Conservation (phyloP, 192 early-diverging fungal species). For the Entomortierella chlamydospora region DNA sequence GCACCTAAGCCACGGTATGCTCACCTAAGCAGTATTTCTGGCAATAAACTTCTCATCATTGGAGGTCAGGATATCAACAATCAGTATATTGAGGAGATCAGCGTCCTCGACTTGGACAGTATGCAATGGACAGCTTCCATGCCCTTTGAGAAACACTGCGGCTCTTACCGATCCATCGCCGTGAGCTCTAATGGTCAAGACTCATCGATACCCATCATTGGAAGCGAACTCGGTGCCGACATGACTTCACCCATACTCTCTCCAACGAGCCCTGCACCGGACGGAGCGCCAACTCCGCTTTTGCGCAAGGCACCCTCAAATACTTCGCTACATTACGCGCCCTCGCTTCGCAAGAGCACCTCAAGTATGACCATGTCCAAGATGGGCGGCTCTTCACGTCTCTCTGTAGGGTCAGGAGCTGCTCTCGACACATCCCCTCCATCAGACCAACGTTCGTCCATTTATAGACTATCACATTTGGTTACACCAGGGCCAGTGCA, state of each 20-base stretch:
- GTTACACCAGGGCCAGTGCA: conserved; percentile 15
- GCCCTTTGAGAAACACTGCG: conserved; percentile 73
- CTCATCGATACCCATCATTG: conserved; percentile 31
- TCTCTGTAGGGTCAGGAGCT: conserved; percentile 22
- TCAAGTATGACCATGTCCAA: conserved; percentile 33
- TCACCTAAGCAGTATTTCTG: conserved; percentile 72
- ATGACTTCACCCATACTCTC: conserved; percentile 7
- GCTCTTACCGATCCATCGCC: conserved; percentile 79
- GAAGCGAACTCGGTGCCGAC: conserved; percentile 36
- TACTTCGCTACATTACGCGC: conserved; percentile 45
- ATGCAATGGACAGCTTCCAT: conserved; percentile 69
- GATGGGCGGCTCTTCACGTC: conserved; percentile 24
- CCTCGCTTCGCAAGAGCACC: conserved; percentile 36
- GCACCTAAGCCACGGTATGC: conserved; percentile 78
- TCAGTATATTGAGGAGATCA: conserved; percentile 78
- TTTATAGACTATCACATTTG: conserved; percentile 39
- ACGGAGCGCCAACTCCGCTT: conserved; percentile 38
- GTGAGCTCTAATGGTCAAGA: conserved; percentile 60
- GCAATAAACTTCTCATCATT: conserved; percentile 68
- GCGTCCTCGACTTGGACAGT: conserved; percentile 70
- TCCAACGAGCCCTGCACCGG: conserved; percentile 3
- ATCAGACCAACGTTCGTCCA: conserved; percentile 29
- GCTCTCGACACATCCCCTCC: conserved; percentile 21
- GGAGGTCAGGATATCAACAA: conserved; percentile 81
- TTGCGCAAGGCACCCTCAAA: conserved; percentile 44